A percentile compares a stretch with the other conserved stretches of the same genome.
These are phyloP conservation scores for Wickerhamiella shivajii DNA, from an alignment of 805 yeast species.

Conservation along the genomic window DNA sequence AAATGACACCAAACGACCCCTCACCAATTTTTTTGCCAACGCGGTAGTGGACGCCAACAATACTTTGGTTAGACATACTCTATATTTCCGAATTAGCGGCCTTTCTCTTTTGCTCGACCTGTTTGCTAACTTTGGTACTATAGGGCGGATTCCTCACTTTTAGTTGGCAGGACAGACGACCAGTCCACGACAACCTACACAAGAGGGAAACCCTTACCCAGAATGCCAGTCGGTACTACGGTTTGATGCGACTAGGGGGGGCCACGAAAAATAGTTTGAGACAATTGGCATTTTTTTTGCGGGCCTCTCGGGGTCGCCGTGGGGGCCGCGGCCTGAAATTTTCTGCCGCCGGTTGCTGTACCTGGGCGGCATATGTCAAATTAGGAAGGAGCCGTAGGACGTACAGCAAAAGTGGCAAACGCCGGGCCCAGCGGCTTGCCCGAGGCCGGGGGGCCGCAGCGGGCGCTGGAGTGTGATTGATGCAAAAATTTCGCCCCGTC, in stretches of 20 bases:
- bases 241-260: too few relatives aligned
- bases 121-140: constrained; percentile 1
- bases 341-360: neutral
- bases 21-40: constrained; percentile 97
- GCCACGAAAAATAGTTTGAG: too few relatives aligned
- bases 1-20: constrained; percentile 95
- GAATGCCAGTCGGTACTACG: neutral
- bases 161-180: too few relatives aligned
- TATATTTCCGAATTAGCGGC: neutral
- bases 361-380: neutral
- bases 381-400: constrained; percentile 1
- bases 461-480: neutral
- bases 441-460: neutral
- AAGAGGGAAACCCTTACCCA: constrained; percentile 1
- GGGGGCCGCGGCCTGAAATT: neutral
- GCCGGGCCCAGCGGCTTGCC: neutral
- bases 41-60: constrained; percentile 89
- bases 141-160: too few relatives aligned
- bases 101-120: neutral
- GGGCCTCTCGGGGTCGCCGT: too few relatives aligned
- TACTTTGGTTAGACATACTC: constrained; percentile 17
- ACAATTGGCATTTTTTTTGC: too few relatives aligned
- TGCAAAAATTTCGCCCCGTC: neutral
- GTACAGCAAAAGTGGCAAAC: constrained; percentile 1
- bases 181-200: too few relatives aligned